These are phyloP conservation scores for Raphanus raphanistrum DNA, from an alignment of 345 rosid species.

Conservation along the genomic window DNA sequence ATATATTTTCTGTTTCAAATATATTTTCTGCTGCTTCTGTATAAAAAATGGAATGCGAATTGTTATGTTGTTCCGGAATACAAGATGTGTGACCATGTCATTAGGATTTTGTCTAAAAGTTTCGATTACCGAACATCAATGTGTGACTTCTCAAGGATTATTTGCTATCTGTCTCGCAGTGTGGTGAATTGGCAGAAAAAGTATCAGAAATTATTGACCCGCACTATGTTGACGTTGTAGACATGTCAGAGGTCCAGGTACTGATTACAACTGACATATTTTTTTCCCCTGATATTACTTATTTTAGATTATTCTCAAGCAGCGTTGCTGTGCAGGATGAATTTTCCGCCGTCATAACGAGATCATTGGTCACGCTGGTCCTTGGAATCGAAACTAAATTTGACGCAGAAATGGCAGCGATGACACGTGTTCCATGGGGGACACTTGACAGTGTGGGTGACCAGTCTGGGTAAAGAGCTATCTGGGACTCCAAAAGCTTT, in stretches of 20 bases:
- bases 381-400: slow-evolving; percentile 94
- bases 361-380: slow-evolving; percentile 84
- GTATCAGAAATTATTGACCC: slow-evolving; percentile 87
- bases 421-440: slow-evolving; percentile 96
- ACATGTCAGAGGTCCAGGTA: slow-evolving; percentile 92
- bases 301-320: slow-evolving; percentile 30
- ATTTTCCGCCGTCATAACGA: slow-evolving; percentile 90
- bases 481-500: slow-evolving; percentile 13
- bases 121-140: slow-evolving; percentile 18
- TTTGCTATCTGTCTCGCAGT: slow-evolving; percentile 49
- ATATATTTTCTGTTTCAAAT: background rate
- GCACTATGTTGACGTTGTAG: slow-evolving; percentile 78
- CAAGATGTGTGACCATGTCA: background rate
- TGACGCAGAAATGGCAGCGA: slow-evolving; percentile 92
- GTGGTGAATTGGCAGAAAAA: slow-evolving; percentile 94
- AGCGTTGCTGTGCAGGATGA: slow-evolving; percentile 70
- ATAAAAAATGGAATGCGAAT: background rate
- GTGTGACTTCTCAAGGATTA: slow-evolving; percentile 25
- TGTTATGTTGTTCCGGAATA: slow-evolving; percentile 12
- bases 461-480: slow-evolving; percentile 76
- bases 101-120: slow-evolving; percentile 12
- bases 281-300: background rate
- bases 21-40: background rate
- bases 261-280: slow-evolving; percentile 1
- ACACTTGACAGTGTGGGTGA: slow-evolving; percentile 98